phyloP scores from a whole-genome alignment of 345 rosid species.

The Citrus maxima region DNA sequence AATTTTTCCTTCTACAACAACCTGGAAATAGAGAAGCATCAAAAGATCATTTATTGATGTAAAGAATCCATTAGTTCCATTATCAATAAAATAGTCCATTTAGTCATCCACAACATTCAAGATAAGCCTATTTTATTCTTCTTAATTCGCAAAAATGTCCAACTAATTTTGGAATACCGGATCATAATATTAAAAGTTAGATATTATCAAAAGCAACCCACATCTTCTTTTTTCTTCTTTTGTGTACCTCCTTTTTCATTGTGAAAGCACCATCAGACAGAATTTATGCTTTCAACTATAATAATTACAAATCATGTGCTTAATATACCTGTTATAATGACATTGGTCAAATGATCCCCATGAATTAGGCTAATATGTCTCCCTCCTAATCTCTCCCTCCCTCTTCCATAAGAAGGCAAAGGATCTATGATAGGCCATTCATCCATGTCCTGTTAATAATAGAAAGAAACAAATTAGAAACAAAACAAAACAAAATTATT shows the following conservation, averaged over 20 bases:
- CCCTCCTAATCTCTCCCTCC: slow-evolving; percentile 95
- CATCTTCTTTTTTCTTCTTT: neutral
- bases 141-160: neutral
- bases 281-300: neutral
- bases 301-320: neutral
- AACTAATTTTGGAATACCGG: neutral
- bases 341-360: slow-evolving; percentile 84
- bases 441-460: slow-evolving; percentile 24
- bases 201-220: neutral
- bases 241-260: neutral
- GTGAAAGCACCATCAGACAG: neutral
- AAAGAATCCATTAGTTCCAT: neutral
- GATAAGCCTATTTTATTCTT: neutral
- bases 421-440: slow-evolving; percentile 96
- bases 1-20: neutral
- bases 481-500: neutral
- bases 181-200: neutral
- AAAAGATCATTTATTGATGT: neutral
- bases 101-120: neutral
- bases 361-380: slow-evolving; percentile 98
- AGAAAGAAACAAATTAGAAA: neutral
- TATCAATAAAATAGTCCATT: neutral
- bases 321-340: slow-evolving; percentile 75
- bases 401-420: slow-evolving; percentile 98
- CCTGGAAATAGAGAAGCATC: neutral